phyloP scores from a whole-genome alignment of 1,284 basidiomycete genomes.

The Ceratobasidium sp. region DNA sequence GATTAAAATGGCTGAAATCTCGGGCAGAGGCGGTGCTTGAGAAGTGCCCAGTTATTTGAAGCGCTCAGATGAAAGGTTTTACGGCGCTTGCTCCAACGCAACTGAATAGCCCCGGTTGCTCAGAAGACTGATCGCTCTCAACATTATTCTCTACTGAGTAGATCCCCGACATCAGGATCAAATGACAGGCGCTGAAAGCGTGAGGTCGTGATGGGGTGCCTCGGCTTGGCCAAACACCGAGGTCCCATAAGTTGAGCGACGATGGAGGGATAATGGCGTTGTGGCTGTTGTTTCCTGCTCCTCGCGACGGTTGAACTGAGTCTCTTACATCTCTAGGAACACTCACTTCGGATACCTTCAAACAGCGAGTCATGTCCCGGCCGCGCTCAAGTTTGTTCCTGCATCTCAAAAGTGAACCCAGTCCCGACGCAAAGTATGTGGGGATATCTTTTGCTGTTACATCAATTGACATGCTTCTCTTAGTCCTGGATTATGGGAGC shows the following conservation, averaged over 20 bases:
- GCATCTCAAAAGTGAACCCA: conserved; percentile 5
- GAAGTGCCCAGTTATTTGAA: not conserved
- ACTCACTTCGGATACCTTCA: too few relatives aligned
- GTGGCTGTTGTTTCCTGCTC: not conserved
- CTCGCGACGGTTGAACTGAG: not conserved
- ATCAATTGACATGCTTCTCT: not conserved
- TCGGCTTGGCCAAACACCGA: not conserved
- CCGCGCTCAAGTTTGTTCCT: conserved; percentile 17
- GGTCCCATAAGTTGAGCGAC: not conserved
- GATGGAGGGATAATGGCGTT: not conserved
- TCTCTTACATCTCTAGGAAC: not conserved
- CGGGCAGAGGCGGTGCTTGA: conserved; percentile 1
- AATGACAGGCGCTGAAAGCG: not conserved
- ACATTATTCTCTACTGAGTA: not conserved
- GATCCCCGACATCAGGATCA: not conserved
- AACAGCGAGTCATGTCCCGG: not conserved
- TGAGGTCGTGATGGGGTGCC: not conserved
- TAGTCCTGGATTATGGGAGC: conserved; percentile 39
- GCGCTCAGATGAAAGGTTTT: not conserved
- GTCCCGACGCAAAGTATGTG: conserved; percentile 27
- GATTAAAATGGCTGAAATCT: not conserved
- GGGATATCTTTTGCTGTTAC: not conserved
- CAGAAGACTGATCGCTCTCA: not conserved
- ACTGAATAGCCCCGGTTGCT: not conserved
- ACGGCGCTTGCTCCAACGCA: not conserved